phyloP scores from a whole-genome alignment of 2,329 filamentous ascomycete species.

The Neonectria sp. region DNA sequence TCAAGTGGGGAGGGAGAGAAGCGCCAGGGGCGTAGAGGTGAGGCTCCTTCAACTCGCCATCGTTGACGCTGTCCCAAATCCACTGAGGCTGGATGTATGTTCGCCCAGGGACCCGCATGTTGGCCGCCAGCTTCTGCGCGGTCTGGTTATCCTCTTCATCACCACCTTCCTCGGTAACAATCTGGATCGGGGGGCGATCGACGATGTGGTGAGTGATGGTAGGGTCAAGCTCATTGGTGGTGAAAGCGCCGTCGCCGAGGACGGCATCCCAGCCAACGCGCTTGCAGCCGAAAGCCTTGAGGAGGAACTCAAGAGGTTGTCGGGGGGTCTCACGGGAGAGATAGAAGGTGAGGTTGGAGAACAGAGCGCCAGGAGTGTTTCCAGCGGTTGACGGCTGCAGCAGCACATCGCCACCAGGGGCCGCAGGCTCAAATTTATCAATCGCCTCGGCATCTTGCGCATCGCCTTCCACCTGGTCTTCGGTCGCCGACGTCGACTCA shows the following conservation, averaged over 20 bases:
- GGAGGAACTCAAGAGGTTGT: constrained; percentile 90
- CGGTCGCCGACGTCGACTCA: constrained; percentile 56
- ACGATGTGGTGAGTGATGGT: constrained; percentile 97
- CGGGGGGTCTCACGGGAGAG: constrained; percentile 94
- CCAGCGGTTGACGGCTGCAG: constrained; percentile 81
- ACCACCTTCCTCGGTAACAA: constrained; percentile 64
- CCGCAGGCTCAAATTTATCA: constrained; percentile 92
- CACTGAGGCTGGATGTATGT: constrained; percentile 97
- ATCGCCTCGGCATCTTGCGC: constrained; percentile 75
- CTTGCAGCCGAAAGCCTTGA: constrained; percentile 96
- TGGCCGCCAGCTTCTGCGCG: constrained; percentile 69
- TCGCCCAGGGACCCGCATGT: constrained; percentile 88
- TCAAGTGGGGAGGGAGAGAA: constrained; percentile 92
- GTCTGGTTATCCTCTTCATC: constrained; percentile 74
- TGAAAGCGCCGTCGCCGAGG: constrained; percentile 92
- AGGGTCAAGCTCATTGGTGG: constrained; percentile 87
- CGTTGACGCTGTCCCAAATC: constrained; percentile 98
- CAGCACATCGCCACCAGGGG: constrained; percentile 87
- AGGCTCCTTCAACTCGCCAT: constrained; percentile 87
- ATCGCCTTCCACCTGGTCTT: constrained; percentile 60
- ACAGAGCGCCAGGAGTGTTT: constrained; percentile 81
- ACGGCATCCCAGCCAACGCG: constrained; percentile 95
- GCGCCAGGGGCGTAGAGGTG: constrained; percentile 93
- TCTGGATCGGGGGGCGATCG: constrained; percentile 85
- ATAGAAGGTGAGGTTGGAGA: constrained; percentile 91